Evolutionary conservation across 2,329 filamentous ascomycete species (phyloP).

Genomic region (Tolypocladium inflatum): DNA sequence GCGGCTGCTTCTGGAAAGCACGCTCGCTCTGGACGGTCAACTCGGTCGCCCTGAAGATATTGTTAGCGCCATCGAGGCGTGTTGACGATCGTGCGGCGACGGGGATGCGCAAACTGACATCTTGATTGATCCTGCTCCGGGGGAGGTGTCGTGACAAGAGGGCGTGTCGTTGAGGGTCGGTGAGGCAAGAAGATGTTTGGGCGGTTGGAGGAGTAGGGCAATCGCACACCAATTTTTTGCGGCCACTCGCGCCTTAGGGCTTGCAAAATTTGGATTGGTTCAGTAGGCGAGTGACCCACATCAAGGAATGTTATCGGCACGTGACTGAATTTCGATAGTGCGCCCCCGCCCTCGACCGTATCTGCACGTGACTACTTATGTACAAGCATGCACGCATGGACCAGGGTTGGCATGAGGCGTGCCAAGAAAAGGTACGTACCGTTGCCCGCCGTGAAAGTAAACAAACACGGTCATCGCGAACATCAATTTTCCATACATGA

Average conservation of each 20-base stretch:
- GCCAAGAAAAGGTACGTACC: constrained; percentile 6
- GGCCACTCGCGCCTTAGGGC: constrained; percentile 25
- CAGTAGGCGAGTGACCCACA: constrained; percentile 15
- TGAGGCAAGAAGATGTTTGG: constrained; percentile 24
- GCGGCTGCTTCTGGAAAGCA: constrained; percentile 99
- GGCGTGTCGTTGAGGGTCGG: constrained; percentile 28
- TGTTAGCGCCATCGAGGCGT: constrained; percentile 18
- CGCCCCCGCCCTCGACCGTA: background rate
- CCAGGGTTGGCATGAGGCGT: background rate
- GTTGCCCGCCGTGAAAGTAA: constrained; percentile 20
- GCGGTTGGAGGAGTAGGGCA: constrained; percentile 28
- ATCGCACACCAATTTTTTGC: constrained; percentile 23
- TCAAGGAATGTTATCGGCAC: constrained; percentile 4
- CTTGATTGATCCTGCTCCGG: constrained; percentile 32
- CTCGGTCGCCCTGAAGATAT: constrained; percentile 78
- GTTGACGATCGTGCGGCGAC: constrained; percentile 8
- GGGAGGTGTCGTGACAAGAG: constrained; percentile 26
- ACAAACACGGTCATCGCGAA: constrained; percentile 26
- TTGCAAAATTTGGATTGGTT: constrained; percentile 29
- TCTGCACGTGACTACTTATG: background rate
- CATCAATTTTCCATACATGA: background rate
- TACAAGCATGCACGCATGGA: background rate
- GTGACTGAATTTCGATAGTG: background rate
- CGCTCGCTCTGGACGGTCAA: constrained; percentile 99
- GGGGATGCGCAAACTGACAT: constrained; percentile 26